Base-by-base conservation (phyloP, 2,329 filamentous ascomycete genomes). In the Neonectria sp. region DNA sequence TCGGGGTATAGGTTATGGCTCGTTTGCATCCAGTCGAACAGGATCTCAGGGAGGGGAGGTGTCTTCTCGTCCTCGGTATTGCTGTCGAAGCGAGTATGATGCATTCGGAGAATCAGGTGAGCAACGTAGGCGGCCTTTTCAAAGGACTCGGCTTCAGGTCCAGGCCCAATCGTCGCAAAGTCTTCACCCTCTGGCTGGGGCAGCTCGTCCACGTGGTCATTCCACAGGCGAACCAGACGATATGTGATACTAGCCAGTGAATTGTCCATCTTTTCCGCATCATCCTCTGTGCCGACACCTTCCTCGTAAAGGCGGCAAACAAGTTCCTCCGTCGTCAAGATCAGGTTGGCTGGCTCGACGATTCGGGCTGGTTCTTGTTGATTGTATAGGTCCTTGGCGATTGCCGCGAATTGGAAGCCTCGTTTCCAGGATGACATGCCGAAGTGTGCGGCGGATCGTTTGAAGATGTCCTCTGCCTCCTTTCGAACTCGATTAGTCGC, bases 21-120 rank as follows among this genome's bases (percentile, higher is more conserved):
- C 17, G 86, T 85, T 61, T 93, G 88, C 70, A 97, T 85, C 95
- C 95, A 98, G 74, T 93, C 88, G 68, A 98, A 90, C 15, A 98
- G 83, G 17, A 95, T 88, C 76, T 92, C 91, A 1, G 95, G 94
- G 21, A 97, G 84, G 0, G 93, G 87, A 2, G 85, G 84, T 2
- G 78, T 77, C 71, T 83, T 82, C 35, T 79, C 80, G 9, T 82
- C 78, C 35, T 80, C 80, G 12, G 74, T 76, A 25, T 82, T 76
- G 43, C 72, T 79, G 17, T 81, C 75, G 66, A 84, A 84, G 15
- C 87, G 83, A 11, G 86, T 87, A 80, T 97, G 94, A 73, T 95
- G 92, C 63, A 98, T 88, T 68, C 90, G 90, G 43, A 98, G 86
- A 43, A 97, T 86, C 27, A 98, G 85, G 33, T 90, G 90, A 17